Evolutionary conservation across 441 rosid genomes (phyloP), one percentile per base, ranked within the genome.

Genomic region (Jatropha multifida): DNA sequence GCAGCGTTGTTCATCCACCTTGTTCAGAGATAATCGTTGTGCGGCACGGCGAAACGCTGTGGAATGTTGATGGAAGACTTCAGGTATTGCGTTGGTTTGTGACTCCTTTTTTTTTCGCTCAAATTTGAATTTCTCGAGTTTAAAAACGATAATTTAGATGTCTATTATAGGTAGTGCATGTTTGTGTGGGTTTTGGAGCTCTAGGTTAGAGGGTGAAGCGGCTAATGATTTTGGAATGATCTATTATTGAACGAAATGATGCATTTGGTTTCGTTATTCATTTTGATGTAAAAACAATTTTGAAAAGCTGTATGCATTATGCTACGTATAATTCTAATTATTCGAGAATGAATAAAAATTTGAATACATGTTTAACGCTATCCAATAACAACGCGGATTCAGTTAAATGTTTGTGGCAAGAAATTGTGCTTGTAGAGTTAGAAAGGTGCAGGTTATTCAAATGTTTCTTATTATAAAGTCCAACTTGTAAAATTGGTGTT

Each of bases 41-140:
- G 51, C 88, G 88, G 71, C 94, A 88, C 62, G 92, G 90, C 56
- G 92, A 90, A 80, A 88, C 90, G 40, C 83, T 79, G 55, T 88
- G 94, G 94, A 90, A 88, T 83, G 88, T 86, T 65, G 85, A 83
- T 17, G 87, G 89, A 64, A 80, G 88, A 79, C 79, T 90, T 80
- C 90, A 90, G 89, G 92, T 85, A 54, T 49, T 10, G 6, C 7
- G 40, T 9, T n/a, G 2, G 11, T 52, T n/a, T 61, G 7, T 20
- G 0, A 6, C 7, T 51, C 15, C 4, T 17, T 18, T 3, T 7
- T 18, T 4, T n/a, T 14, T 40, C 18, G 1, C 4, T 26, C 10
- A 58, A 58, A 12, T 63, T 76, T 71, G 20, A 41, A 27, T 12
- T 7, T 14, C 42, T 42, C 18, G 18, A 52, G 73, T 32, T 67